These are phyloP conservation scores for Artemisia tridentata DNA, from an alignment of 129 eudicot species.

Conservation along the genomic window DNA sequence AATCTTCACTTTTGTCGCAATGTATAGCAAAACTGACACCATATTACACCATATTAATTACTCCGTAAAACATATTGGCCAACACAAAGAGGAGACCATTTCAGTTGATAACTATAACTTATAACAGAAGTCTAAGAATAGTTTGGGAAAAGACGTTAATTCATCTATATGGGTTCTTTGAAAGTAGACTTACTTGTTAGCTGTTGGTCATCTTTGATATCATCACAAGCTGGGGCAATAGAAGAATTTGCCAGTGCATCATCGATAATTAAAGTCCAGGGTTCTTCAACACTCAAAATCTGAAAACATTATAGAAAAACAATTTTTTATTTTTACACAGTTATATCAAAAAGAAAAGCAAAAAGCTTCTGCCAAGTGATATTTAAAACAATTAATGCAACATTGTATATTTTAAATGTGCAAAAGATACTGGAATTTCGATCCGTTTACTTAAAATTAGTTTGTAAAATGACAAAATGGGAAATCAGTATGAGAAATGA, in stretches of 20 bases:
- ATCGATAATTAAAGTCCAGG: conserved; percentile 83
- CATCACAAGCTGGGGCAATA: conserved; percentile 81
- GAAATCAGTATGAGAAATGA: too few species aligned
- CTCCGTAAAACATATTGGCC: background rate
- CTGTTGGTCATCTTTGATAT: conserved; percentile 69
- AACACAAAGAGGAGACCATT: background rate
- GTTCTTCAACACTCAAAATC: conserved; percentile 70
- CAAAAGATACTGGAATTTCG: too few species aligned
- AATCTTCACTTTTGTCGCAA: background rate
- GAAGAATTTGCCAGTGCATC: conserved; percentile 89
- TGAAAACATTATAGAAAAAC: conserved; percentile 19
- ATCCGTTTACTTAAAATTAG: too few species aligned
- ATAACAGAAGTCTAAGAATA: background rate
- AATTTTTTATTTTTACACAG: background rate
- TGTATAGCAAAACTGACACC: background rate
- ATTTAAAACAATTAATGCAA: background rate
- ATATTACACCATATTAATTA: background rate
- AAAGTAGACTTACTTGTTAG: conserved; percentile 61
- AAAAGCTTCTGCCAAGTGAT: background rate
- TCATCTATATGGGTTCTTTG: background rate
- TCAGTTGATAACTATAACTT: background rate
- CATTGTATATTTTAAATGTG: too few species aligned
- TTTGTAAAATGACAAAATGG: too few species aligned
- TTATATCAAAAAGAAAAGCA: background rate
- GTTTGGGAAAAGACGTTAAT: background rate